Conservation (phyloP, 176 grass and related monocot genomes). For the Ensete ventricosum region DNA sequence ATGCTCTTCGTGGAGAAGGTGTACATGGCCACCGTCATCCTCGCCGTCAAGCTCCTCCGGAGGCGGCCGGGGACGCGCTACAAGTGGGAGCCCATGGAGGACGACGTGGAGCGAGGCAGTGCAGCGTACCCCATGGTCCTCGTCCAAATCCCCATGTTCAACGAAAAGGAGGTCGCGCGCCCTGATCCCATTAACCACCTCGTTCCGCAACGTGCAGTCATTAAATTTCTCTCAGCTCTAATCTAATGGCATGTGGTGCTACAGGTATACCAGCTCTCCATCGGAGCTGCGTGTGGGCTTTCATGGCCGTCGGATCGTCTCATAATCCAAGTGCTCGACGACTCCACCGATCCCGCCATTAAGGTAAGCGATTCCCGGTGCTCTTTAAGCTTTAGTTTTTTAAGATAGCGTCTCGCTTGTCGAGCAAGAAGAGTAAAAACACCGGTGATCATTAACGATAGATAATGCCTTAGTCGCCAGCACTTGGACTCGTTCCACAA, state of each 20-base stretch:
- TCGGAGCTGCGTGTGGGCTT: conserved; percentile 6
- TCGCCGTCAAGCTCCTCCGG: not conserved
- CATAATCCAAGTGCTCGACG: conserved; percentile 17
- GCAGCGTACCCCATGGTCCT: conserved; percentile 9
- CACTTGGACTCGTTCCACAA: too few relatives aligned
- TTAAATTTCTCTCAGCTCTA: not conserved
- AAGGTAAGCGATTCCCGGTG: not conserved
- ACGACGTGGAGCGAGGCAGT: conserved; percentile 7
- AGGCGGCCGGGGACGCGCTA: not conserved
- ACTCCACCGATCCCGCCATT: conserved; percentile 2
- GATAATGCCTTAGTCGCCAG: too few relatives aligned
- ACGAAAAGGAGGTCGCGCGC: conserved; percentile 6
- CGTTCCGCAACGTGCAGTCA: not conserved
- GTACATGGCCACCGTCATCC: conserved; percentile 13
- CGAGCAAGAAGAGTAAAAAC: too few relatives aligned
- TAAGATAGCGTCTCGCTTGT: too few relatives aligned
- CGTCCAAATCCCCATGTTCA: conserved; percentile 17
- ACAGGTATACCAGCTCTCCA: conserved; percentile 13
- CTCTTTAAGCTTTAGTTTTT: not conserved
- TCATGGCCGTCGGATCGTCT: conserved; percentile 12
- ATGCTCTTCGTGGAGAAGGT: conserved; percentile 15
- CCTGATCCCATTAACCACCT: not conserved
- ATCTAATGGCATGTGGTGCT: not conserved
- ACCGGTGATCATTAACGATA: too few relatives aligned
- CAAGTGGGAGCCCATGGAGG: conserved; percentile 7